phyloP scores from a whole-genome alignment of 1,284 basidiomycete species.

The Termitomyces sp. region DNA sequence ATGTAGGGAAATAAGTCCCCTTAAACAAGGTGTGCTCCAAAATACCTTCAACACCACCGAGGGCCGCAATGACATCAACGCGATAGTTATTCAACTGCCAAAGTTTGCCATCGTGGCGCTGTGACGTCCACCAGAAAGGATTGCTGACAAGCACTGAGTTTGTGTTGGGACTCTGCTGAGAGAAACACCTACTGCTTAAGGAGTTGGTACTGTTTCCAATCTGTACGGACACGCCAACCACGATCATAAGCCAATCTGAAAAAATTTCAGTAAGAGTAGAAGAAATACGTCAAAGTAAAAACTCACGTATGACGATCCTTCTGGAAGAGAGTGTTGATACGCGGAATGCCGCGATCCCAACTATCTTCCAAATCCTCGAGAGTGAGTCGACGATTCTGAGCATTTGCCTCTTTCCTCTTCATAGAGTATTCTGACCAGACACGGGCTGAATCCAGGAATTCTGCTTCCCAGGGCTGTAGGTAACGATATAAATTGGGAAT shows the following conservation, averaged over 20 bases:
- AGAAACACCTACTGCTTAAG: conserved; percentile 67
- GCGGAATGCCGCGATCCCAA: conserved; percentile 97
- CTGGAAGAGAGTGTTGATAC: conserved; percentile 97
- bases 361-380: conserved; percentile 97
- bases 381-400: conserved; percentile 93
- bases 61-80: conserved; percentile 97
- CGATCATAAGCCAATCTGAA: conserved; percentile 92
- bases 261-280: conserved; percentile 15
- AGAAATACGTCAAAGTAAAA: not conserved
- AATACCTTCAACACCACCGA: conserved; percentile 97
- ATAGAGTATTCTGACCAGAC: conserved; percentile 99
- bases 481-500: conserved; percentile 99
- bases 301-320: conserved; percentile 93
- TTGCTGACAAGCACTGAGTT: conserved; percentile 46
- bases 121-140: conserved; percentile 98
- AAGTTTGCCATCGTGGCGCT: conserved; percentile 95
- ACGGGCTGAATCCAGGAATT: conserved; percentile 96
- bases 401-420: conserved; percentile 98
- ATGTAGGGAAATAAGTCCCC: conserved; percentile 92
- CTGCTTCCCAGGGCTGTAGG: conserved; percentile 97
- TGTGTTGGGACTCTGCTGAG: not conserved
- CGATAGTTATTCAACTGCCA: conserved; percentile 99
- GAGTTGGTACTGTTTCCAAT: conserved; percentile 98
- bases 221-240: conserved; percentile 92
- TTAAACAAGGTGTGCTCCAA: conserved; percentile 98